Evolutionary conservation across 2,329 filamentous ascomycete species (phyloP).

Genomic region (Hypoxylon sp.): DNA sequence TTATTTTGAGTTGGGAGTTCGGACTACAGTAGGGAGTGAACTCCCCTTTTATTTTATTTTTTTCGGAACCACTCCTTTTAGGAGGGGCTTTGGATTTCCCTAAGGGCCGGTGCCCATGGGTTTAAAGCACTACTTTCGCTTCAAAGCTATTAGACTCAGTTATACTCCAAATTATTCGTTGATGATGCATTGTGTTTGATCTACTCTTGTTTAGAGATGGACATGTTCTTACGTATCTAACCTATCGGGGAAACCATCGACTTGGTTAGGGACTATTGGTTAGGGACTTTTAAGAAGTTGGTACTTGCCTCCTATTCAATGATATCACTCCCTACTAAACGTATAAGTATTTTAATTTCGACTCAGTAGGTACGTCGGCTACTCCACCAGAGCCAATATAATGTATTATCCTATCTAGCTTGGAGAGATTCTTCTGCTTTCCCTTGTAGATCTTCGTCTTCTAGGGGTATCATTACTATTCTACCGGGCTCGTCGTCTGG

Average conservation of each 20-base stretch:
- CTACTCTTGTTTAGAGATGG: neutral
- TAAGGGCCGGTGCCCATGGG: neutral
- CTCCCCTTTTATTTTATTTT: neutral
- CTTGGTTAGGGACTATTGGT: too few relatives aligned
- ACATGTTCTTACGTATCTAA: too few relatives aligned
- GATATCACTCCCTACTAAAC: neutral
- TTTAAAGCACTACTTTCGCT: neutral
- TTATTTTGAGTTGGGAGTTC: neutral
- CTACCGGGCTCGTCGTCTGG: slow-evolving; percentile 17
- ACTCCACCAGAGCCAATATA: neutral
- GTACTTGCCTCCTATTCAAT: too few relatives aligned
- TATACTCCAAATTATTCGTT: neutral
- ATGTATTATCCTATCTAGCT: neutral
- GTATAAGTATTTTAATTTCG: neutral
- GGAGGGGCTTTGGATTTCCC: neutral
- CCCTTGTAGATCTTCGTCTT: slow-evolving; percentile 3
- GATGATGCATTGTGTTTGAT: neutral
- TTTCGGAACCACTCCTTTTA: too few relatives aligned
- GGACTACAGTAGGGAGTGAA: neutral
- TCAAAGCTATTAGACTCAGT: neutral
- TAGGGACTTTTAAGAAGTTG: too few relatives aligned
- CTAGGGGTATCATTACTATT: neutral
- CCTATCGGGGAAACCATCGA: too few relatives aligned
- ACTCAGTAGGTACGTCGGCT: neutral
- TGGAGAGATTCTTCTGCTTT: neutral